Base-by-base conservation (phyloP, 2,329 filamentous ascomycete genomes). In the Hortaea werneckii region DNA sequence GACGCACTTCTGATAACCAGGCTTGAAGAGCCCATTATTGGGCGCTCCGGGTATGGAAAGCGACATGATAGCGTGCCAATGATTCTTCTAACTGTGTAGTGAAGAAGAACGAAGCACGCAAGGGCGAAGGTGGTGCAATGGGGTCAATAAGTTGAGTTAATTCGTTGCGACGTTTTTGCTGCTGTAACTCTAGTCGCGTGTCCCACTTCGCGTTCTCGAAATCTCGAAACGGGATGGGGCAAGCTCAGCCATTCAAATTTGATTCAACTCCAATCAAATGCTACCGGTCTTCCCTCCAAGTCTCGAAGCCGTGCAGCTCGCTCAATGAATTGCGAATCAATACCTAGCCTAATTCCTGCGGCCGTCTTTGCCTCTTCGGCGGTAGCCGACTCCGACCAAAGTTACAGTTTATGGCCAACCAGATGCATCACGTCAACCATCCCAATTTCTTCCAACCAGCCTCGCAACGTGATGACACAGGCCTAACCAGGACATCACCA, bases 1-100 rank as follows among this genome's bases (percentile, higher is more conserved):
- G 26, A 45, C 78, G 65, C 79, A 95, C 89, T 85, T 94, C 70
- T 89, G 89, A 73, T 98, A 98, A 61, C 90, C 90, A 60, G 82
- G 77, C 76, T 96, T 96, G 78, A 98, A 96, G 37, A 96, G 79
- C 67, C 85, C 85, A 63, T 85, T 78, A 68, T 95, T 95, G 52
- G 92, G 92, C 60, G 92, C 90, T 68, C 82, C 87, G 54, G 92
- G 92, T 65, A 98, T 94, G 65, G 88, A 87, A 66, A 98, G 81
- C 71, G 92, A 98, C 92, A 98, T 96, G 59, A 56, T 72, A 48
- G 9, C 32, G 28, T 6, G 30, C 20, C 20, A 20, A 20, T 20
- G 20, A 20, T 2, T 2, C 20, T 20, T 20, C 20, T 20, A 20
- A 20, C 20, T n/a, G 10, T 39, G 10, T 13, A 39, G 37, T 8